Base-by-base conservation (phyloP, 176 grass and related monocot genomes). In the Neostapfia colusana region DNA sequence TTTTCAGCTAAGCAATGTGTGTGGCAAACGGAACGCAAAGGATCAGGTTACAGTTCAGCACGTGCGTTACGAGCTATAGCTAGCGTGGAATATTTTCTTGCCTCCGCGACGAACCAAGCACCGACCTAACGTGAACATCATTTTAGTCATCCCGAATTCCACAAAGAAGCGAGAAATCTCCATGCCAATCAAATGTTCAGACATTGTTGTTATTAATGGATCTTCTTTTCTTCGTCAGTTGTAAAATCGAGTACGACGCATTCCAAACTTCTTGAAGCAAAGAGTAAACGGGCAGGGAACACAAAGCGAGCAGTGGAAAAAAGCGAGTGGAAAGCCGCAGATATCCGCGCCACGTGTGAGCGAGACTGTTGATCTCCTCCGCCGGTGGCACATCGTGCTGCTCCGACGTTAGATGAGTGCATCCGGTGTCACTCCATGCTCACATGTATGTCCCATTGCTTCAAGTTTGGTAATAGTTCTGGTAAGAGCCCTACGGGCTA, bases 351-450 rank as follows among this genome's bases (percentile, higher is more conserved):
- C n/a, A n/a, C n/a, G n/a, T n/a, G n/a, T n/a, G n/a, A 78, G 27
- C 48, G 51, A 68, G 54, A 39, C 70, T 41, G 63, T 70, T 84
- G 72, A 84, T 88, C 81, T 75, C 55, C 75, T 20, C 36, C 80
- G 18, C 20, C 34, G 50, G 43, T 81, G 63, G 46, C 53, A 24
- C 53, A 56, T 24, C 53, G 53, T 21, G 50, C 16, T 16, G 65
- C 66, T 8, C n/a, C n/a, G n/a, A n/a, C n/a, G n/a, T n/a, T n/a
- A n/a, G n/a, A n/a, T n/a, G n/a, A n/a, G n/a, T n/a, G n/a, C n/a
- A n/a, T n/a, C n/a, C n/a, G n/a, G n/a, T n/a, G n/a, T n/a, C n/a
- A n/a, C n/a, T n/a, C n/a, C n/a, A n/a, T n/a, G n/a, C n/a, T n/a
- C n/a, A n/a, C n/a, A n/a, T n/a, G n/a, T n/a, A n/a, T n/a, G n/a